Percentiles rank a stretch among this genome's conserved stretches.
Conservation (phyloP, 352 stramenopile genomes). For the Globisporangium camurandrum region DNA sequence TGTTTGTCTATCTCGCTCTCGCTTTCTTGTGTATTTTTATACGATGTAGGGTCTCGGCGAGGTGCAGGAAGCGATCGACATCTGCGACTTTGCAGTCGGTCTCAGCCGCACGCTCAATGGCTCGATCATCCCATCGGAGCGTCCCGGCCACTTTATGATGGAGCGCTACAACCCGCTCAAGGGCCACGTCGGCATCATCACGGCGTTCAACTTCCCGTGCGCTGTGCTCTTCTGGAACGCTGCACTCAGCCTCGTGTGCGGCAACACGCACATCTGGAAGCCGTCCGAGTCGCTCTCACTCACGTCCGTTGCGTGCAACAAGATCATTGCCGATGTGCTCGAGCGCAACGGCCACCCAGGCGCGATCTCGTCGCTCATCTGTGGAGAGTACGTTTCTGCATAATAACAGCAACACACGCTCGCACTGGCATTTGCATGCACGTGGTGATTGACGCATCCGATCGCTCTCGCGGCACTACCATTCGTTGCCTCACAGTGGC, state of each 20-base stretch:
- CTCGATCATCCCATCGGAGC: constrained; percentile 87
- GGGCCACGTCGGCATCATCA: constrained; percentile 90
- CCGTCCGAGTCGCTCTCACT: constrained; percentile 84
- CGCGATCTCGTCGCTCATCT: constrained; percentile 83
- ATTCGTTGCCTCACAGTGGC: constrained; percentile 30
- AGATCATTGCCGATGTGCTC: constrained; percentile 87
- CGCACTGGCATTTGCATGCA: too few relatives aligned
- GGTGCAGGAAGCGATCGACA: constrained; percentile 92
- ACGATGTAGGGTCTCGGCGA: constrained; percentile 78
- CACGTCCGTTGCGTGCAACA: constrained; percentile 87
- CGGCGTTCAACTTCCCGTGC: constrained; percentile 92
- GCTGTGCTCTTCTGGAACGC: constrained; percentile 90
- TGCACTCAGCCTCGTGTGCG: constrained; percentile 84
- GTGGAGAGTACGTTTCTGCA: constrained; percentile 26
- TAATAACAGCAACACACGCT: too few relatives aligned
- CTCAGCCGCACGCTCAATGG: constrained; percentile 84
- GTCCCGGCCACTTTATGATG: constrained; percentile 91
- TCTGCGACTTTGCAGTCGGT: constrained; percentile 92
- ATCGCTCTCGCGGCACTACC: too few relatives aligned
- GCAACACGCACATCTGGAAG: constrained; percentile 92
- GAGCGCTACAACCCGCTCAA: constrained; percentile 91
- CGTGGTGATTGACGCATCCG: not conserved
- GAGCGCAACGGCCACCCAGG: constrained; percentile 78
- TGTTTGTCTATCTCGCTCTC: not conserved
- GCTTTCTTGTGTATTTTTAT: not conserved